Evolutionary conservation across 176 grass and related monocot species (phyloP), one percentile per base, ranked within the genome.

Genomic region (Triticum urartu): DNA sequence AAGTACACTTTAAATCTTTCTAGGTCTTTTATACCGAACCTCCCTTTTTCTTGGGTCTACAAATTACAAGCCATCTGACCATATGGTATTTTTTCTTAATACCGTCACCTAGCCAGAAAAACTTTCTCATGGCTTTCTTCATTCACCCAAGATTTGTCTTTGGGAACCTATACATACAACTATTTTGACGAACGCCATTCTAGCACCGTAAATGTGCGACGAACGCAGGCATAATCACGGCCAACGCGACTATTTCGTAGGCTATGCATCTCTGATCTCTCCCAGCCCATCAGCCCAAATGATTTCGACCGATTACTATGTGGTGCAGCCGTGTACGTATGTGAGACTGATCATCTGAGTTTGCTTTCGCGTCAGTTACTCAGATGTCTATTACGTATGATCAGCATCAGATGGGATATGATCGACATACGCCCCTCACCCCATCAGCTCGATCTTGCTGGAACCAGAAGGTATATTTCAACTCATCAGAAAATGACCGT

Each of bases 401-500:
- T 60, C 81, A 54, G 60, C 79, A 33, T 88, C 82, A n/a, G 45
- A 68, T 28, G 35, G 67, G 48, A 34, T 22, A 25, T 11, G 39
- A 81, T 81, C 24, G 68, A 64, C 32, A 68, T 72, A 64, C 77
- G 45, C 38, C 59, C 22, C 15, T 11, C 35, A 45, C 71, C 72
- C 72, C 72, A 18, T 80, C 80, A 70, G n/a, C 25, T 74, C 6
- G 71, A 25, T 45, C 83, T 25, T 4, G 39, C 69, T 50, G 69
- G 78, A 62, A 75, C 63, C n/a, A n/a, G 50, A 77, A 73, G 43
- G 28, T 39, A 33, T 64, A 36, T 81, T 72, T 72, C 64, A 78
- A 39, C 81, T 56, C 58, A n/a, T 78, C 18, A 6, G 87, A 84
- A 64, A 79, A 73, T 68, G 81, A 89, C 79, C 3, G 26, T 35